phyloP scores from a whole-genome alignment of 441 rosid species.

The Pelargonium fulgidum region DNA sequence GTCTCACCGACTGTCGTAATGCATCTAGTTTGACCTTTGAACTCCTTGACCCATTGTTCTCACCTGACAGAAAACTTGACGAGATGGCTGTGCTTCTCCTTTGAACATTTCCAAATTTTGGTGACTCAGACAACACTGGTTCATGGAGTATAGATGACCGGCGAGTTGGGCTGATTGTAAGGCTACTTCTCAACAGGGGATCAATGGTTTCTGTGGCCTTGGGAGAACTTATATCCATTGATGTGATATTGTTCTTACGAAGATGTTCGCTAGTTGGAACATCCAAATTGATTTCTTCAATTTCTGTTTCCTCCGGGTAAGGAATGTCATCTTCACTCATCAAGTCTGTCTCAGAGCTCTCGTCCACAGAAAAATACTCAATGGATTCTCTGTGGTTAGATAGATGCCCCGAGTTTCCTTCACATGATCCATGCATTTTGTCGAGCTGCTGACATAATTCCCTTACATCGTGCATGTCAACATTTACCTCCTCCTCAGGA shows the following conservation, averaged over 20 bases:
- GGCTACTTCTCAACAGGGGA: conserved; percentile 36
- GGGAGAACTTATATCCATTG: conserved; percentile 22
- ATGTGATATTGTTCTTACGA: conserved; percentile 23
- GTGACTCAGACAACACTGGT: conserved; percentile 79
- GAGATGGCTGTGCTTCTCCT: conserved; percentile 59
- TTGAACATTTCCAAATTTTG: conserved; percentile 57
- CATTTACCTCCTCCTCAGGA: conserved; percentile 47
- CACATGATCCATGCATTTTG: conserved; percentile 46
- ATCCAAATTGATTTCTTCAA: conserved; percentile 35
- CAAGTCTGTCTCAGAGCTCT: conserved; percentile 56
- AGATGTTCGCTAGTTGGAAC: conserved; percentile 26
- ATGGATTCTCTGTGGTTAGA: conserved; percentile 45
- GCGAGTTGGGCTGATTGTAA: conserved; percentile 47
- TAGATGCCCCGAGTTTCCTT: conserved; percentile 34
- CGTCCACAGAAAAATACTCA: conserved; percentile 52
- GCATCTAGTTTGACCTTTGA: conserved; percentile 27
- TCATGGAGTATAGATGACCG: conserved; percentile 62
- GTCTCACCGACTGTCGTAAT: conserved; percentile 32
- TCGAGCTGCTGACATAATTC: conserved; percentile 62
- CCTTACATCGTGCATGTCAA: conserved; percentile 63
- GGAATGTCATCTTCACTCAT: conserved; percentile 51
- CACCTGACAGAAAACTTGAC: conserved; percentile 44
- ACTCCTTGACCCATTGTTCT: conserved; percentile 41
- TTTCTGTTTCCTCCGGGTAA: conserved; percentile 42
- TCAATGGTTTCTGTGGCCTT: conserved; percentile 27